Evolutionary conservation across 2,329 filamentous ascomycete genomes (phyloP).

Genomic region (Nothophaeocryptopus gaeumannii): DNA sequence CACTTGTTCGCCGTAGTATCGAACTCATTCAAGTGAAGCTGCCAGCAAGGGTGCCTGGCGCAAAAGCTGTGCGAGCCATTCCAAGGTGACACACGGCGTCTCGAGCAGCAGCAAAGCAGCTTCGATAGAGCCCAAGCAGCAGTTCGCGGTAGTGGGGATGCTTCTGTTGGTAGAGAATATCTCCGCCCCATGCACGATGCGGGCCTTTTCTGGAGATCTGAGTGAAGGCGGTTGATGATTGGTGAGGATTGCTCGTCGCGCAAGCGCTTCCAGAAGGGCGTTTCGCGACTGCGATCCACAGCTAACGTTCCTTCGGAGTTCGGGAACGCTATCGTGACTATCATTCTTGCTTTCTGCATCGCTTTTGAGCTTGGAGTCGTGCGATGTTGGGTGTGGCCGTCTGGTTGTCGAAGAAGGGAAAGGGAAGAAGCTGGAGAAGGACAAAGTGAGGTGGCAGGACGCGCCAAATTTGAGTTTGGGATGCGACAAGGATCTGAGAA

Average conservation of each 20-base stretch:
- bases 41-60: slow-evolving; percentile 1
- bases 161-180: slow-evolving; percentile 9
- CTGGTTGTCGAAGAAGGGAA: no score
- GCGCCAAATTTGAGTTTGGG: no score
- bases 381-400: no score
- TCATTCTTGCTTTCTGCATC: no score
- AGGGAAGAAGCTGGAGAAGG: no score
- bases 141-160: not conserved
- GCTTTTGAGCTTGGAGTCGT: no score
- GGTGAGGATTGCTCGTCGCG: slow-evolving; percentile 11
- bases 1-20: slow-evolving; percentile 1
- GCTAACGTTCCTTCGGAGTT: no score
- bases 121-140: slow-evolving; percentile 1
- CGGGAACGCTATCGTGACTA: no score
- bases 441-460: no score
- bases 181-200: slow-evolving; percentile 6
- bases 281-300: slow-evolving; percentile 1
- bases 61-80: slow-evolving; percentile 8
- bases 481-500: no score
- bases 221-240: slow-evolving; percentile 5
- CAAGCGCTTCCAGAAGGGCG: slow-evolving; percentile 9
- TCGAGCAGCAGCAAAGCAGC: slow-evolving; percentile 2
- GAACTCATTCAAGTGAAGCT: not conserved
- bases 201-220: slow-evolving; percentile 5
- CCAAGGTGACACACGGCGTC: slow-evolving; percentile 9